phyloP scores from a whole-genome alignment of 768 basidiomycete species.

The Boletellus ananas region DNA sequence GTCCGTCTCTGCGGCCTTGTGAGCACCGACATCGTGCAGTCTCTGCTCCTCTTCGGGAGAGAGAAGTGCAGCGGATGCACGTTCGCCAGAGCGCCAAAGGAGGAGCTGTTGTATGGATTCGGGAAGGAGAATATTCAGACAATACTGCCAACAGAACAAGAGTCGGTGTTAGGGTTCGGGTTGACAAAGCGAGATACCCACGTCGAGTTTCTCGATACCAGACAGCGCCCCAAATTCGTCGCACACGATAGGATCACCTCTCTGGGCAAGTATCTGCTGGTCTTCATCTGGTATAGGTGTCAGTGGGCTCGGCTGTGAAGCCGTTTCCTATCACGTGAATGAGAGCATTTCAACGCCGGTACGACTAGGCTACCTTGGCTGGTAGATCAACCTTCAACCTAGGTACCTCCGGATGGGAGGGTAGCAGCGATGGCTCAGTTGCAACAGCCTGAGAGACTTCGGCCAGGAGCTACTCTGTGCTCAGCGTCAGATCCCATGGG shows the following conservation, averaged over 20 bases:
- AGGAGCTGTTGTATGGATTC: conserved; percentile 70
- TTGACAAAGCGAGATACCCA: conserved; percentile 23
- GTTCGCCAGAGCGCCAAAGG: conserved; percentile 65
- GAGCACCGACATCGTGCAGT: conserved; percentile 48
- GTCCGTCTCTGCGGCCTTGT: conserved; percentile 50
- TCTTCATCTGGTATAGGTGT: conserved; percentile 15
- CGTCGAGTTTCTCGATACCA: conserved; percentile 49
- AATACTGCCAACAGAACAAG: conserved; percentile 47
- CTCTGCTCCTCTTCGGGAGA: conserved; percentile 50
- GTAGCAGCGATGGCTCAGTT: conserved; percentile 25
- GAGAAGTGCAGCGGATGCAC: conserved; percentile 48
- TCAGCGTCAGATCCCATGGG: conserved; percentile 17
- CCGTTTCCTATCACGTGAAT: conserved; percentile 12
- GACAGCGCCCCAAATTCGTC: conserved; percentile 43
- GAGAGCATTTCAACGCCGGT: not conserved
- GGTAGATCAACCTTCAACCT: conserved; percentile 12
- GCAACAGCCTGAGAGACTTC: conserved; percentile 30
- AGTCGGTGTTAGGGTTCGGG: not conserved
- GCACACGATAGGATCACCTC: conserved; percentile 32
- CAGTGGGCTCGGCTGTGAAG: conserved; percentile 21
- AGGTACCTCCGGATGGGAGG: conserved; percentile 23
- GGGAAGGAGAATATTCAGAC: conserved; percentile 64
- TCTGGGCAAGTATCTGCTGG: not conserved
- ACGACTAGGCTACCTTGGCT: conserved; percentile 11
- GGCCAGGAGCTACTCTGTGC: conserved; percentile 21